Percentiles rank a stretch among this genome's conserved stretches.
Conservation (phyloP, 2,329 filamentous ascomycete genomes). For the Fusarium keratoplasticum region DNA sequence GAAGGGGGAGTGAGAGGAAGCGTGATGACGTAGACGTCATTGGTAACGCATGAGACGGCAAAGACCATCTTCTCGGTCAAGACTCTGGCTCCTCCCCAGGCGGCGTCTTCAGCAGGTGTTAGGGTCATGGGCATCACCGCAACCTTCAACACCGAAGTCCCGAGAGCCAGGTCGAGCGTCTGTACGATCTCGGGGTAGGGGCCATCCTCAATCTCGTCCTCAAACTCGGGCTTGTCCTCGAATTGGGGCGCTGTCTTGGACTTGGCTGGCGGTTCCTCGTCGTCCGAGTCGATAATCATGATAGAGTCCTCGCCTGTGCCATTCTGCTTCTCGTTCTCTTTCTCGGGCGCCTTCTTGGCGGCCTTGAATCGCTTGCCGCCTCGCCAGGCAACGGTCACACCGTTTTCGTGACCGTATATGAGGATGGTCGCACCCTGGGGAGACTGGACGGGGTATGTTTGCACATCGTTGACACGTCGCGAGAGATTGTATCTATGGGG, state of each 20-base stretch:
- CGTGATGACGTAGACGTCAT: slow-evolving; percentile 67
- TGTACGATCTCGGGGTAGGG: slow-evolving; percentile 68
- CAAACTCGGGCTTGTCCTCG: slow-evolving; percentile 69
- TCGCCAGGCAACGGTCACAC: slow-evolving; percentile 71
- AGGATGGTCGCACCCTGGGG: slow-evolving; percentile 73
- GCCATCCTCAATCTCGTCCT: slow-evolving; percentile 61
- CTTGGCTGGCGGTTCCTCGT: slow-evolving; percentile 60
- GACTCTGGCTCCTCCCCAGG: slow-evolving; percentile 59
- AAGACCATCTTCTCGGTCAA: slow-evolving; percentile 71
- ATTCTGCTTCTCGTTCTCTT: slow-evolving; percentile 62
- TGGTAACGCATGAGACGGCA: slow-evolving; percentile 68
- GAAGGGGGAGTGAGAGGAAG: slow-evolving; percentile 72
- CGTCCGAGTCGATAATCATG: slow-evolving; percentile 74
- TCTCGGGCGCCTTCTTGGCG: slow-evolving; percentile 49
- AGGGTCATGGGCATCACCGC: slow-evolving; percentile 66
- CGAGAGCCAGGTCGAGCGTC: slow-evolving; percentile 70
- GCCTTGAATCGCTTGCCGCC: slow-evolving; percentile 71
- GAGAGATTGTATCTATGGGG: slow-evolving; percentile 67
- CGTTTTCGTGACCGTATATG: slow-evolving; percentile 73
- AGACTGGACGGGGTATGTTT: slow-evolving; percentile 70
- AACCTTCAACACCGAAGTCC: slow-evolving; percentile 66
- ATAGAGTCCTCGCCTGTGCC: slow-evolving; percentile 64
- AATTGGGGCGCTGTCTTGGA: slow-evolving; percentile 48
- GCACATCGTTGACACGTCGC: slow-evolving; percentile 68
- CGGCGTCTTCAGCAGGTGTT: slow-evolving; percentile 60